phyloP scores from a whole-genome alignment of 208 protist species.

The Leishmania lainsoni region DNA sequence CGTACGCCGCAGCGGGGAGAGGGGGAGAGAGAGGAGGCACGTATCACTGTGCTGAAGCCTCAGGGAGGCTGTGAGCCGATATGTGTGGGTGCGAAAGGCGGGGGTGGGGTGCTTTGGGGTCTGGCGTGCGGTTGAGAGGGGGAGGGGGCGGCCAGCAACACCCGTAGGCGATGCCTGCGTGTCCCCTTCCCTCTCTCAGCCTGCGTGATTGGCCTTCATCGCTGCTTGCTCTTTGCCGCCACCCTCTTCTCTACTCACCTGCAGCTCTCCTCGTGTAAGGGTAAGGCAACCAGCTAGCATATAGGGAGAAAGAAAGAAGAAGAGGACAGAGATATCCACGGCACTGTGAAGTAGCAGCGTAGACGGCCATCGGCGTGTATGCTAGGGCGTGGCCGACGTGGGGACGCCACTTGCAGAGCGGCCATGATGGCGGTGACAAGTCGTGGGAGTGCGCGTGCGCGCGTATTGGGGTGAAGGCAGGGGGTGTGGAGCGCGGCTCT shows the following conservation, averaged over 20 bases:
- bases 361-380: background rate
- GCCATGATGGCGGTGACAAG: background rate
- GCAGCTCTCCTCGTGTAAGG: background rate
- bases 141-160: background rate
- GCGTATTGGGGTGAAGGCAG: background rate
- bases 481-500: too few species aligned
- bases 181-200: background rate
- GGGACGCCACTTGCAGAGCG: background rate
- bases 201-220: too few species aligned
- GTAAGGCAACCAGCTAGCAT: slow-evolving; percentile 3
- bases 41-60: background rate
- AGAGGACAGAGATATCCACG: slow-evolving; percentile 3
- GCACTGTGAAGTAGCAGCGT: background rate
- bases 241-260: background rate
- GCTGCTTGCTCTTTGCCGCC: too few species aligned
- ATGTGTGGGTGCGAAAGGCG: background rate
- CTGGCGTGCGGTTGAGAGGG: background rate
- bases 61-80: background rate
- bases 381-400: background rate
- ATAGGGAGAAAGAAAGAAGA: slow-evolving; percentile 11
- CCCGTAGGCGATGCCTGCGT: background rate
- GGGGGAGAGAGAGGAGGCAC: background rate
- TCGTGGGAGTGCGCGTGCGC: background rate
- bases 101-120: background rate
- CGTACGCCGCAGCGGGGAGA: background rate